Conservation (phyloP, 2,329 filamentous ascomycete genomes). For the Furcasterigmium furcatum region DNA sequence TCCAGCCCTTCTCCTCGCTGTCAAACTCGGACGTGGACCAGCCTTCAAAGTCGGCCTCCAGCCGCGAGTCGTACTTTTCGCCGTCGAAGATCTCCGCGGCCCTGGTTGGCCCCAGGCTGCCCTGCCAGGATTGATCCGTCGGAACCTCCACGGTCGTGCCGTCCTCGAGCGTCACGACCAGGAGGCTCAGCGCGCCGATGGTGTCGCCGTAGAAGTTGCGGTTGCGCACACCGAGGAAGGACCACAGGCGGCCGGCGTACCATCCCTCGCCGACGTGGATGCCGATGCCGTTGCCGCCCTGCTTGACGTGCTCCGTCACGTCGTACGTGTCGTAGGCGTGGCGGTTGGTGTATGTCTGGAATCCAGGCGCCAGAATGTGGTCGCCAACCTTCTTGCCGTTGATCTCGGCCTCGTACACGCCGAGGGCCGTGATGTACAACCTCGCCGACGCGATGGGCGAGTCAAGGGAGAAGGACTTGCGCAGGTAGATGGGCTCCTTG, state of each 20-base stretch:
- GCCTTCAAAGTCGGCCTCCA: constrained; percentile 22
- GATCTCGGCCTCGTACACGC: constrained; percentile 43
- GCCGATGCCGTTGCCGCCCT: constrained; percentile 25
- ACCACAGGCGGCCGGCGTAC: constrained; percentile 38
- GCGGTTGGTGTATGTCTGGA: constrained; percentile 47
- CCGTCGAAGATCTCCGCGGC: constrained; percentile 48
- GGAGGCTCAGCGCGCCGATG: constrained; percentile 32
- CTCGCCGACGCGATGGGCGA: constrained; percentile 28
- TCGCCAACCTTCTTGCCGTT: constrained; percentile 40
- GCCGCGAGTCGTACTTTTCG: constrained; percentile 43
- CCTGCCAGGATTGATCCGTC: constrained; percentile 35
- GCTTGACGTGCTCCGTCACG: constrained; percentile 36
- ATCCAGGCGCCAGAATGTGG: constrained; percentile 44
- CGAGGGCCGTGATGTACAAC: constrained; percentile 43
- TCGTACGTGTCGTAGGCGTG: constrained; percentile 53
- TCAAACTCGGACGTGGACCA: constrained; percentile 19
- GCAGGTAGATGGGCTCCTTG: constrained; percentile 24
- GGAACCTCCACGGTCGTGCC: constrained; percentile 20
- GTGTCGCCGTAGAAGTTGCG: constrained; percentile 35
- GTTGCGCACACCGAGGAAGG: constrained; percentile 21
- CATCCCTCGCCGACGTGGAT: constrained; percentile 46
- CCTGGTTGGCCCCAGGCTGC: constrained; percentile 24
- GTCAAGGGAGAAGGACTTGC: constrained; percentile 27
- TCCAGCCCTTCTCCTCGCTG: neutral
- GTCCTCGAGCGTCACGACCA: constrained; percentile 29